Conservation (phyloP, 805 yeast species). For the Wickerhamiella brachini region DNA sequence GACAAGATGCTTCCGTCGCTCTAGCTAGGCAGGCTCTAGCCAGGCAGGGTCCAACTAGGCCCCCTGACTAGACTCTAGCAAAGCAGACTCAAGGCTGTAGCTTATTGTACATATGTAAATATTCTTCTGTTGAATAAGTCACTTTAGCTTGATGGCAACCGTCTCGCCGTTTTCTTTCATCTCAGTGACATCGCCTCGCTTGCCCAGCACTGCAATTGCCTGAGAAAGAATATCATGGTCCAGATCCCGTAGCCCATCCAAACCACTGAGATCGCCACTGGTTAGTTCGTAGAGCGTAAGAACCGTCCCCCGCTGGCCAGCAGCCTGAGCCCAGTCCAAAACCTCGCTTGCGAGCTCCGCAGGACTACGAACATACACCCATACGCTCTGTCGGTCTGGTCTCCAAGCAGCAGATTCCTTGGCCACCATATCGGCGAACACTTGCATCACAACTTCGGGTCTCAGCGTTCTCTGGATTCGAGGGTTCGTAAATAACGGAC, state of each 20-base stretch:
- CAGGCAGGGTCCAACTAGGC: too few relatives aligned
- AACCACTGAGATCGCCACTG: constrained; percentile 49
- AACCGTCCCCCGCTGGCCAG: constrained; percentile 68
- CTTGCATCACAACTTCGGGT: constrained; percentile 39
- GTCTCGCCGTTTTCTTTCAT: constrained; percentile 55
- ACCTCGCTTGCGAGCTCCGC: constrained; percentile 54
- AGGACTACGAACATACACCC: constrained; percentile 56
- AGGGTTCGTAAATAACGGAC: constrained; percentile 21
- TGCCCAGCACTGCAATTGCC: constrained; percentile 45
- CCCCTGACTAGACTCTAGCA: too few relatives aligned
- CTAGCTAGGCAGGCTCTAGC: too few relatives aligned
- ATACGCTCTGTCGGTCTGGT: constrained; percentile 22
- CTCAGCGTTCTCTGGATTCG: constrained; percentile 31
- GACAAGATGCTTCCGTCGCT: too few relatives aligned
- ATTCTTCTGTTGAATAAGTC: not conserved
- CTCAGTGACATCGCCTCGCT: constrained; percentile 58
- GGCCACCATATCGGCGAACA: constrained; percentile 43
- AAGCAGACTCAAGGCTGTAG: too few relatives aligned
- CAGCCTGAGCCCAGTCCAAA: constrained; percentile 54
- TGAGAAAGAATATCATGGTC: constrained; percentile 41
- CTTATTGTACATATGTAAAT: too few relatives aligned
- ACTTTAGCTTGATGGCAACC: constrained; percentile 49
- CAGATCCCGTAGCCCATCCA: constrained; percentile 53
- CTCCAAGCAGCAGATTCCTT: constrained; percentile 45
- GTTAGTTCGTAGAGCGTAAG: constrained; percentile 72